These are phyloP conservation scores for Trichomonas vaginalis DNA, from an alignment of 208 protist genomes.

Conservation along the genomic window DNA sequence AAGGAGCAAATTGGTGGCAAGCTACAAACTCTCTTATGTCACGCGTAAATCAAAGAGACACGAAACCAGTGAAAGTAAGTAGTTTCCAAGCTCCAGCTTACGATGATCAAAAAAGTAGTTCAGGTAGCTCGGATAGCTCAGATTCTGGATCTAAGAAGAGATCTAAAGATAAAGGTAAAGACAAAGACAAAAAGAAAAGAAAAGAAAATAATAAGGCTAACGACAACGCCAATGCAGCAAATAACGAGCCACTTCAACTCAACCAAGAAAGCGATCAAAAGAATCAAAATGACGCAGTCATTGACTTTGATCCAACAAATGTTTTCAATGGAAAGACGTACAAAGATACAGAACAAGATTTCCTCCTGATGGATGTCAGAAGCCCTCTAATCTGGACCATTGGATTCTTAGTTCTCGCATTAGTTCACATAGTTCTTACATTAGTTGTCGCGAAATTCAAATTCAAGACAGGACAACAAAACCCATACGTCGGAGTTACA, in stretches of 20 bases:
- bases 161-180: too few relatives aligned
- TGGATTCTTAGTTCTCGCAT: neutral
- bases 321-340: neutral
- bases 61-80: too few relatives aligned
- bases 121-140: too few relatives aligned
- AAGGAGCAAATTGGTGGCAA: neutral
- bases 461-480: neutral
- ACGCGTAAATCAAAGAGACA: too few relatives aligned
- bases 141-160: too few relatives aligned
- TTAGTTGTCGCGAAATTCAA: neutral
- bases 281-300: neutral
- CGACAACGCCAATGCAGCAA: too few relatives aligned
- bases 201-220: too few relatives aligned
- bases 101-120: too few relatives aligned
- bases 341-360: neutral
- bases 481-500: neutral
- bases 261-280: neutral
- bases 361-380: neutral
- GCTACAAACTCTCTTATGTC: too few relatives aligned
- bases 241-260: neutral
- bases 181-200: too few relatives aligned
- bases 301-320: neutral
- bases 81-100: too few relatives aligned
- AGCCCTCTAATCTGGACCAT: neutral
- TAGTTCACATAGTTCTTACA: neutral